Conservation (phyloP, 345 rosid species). For the Pistacia integerrima region DNA sequence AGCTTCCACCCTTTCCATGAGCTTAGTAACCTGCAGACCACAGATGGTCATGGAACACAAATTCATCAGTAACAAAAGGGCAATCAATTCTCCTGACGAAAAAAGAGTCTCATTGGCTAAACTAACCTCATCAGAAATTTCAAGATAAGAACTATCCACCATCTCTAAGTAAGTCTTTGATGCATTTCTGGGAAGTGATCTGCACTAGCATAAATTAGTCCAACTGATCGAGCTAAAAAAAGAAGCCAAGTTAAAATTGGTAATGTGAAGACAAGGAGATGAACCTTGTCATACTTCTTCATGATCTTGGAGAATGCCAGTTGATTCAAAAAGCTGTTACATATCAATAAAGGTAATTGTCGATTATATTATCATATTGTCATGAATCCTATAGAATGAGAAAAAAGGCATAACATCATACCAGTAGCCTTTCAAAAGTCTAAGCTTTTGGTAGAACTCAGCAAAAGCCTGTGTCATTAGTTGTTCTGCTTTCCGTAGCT, state of each 20-base stretch:
- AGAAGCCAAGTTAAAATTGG: neutral
- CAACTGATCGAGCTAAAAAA: neutral
- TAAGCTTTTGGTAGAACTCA: conserved; percentile 63
- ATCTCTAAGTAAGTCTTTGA: conserved; percentile 56
- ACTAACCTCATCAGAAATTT: conserved; percentile 71
- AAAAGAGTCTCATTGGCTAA: neutral
- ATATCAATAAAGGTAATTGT: neutral
- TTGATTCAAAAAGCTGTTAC: conserved; percentile 64
- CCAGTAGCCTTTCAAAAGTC: conserved; percentile 62
- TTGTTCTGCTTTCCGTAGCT: conserved; percentile 51
- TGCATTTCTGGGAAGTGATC: conserved; percentile 63
- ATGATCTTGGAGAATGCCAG: conserved; percentile 77
- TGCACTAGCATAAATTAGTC: conserved; percentile 23
- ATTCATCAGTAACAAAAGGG: neutral
- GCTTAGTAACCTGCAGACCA: conserved; percentile 50
- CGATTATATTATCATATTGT: neutral
- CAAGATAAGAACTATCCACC: conserved; percentile 76
- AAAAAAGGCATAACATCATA: conserved; percentile 7
- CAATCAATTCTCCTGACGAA: no score
- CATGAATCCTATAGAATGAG: neutral
- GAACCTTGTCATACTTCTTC: conserved; percentile 91
- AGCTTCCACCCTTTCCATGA: conserved; percentile 65
- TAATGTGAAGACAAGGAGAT: neutral
- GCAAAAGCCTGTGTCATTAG: conserved; percentile 46
- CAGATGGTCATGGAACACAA: neutral